phyloP scores from a whole-genome alignment of 2,329 filamentous ascomycete genomes.

The Atkinsonella texensis region DNA sequence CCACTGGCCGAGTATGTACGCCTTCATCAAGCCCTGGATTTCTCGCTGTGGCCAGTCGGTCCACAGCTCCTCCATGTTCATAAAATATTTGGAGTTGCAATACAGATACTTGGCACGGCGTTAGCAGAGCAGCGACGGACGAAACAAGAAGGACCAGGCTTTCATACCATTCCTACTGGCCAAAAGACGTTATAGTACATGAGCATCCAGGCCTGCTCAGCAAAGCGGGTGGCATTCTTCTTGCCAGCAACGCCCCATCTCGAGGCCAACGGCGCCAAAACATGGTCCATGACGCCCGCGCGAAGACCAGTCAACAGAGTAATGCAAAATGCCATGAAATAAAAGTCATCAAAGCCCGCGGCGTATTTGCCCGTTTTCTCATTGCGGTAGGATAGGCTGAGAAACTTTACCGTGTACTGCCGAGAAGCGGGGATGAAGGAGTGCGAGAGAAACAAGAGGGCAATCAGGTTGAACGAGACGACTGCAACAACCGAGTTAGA shows the following conservation, averaged over 20 bases:
- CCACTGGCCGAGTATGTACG: slow-evolving; percentile 82
- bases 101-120: slow-evolving; percentile 56
- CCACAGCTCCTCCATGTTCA: slow-evolving; percentile 71
- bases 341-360: slow-evolving; percentile 66
- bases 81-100: slow-evolving; percentile 63
- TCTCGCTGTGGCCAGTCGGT: slow-evolving; percentile 71
- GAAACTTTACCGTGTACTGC: slow-evolving; percentile 70
- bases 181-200: slow-evolving; percentile 74
- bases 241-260: slow-evolving; percentile 57
- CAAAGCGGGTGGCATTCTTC: slow-evolving; percentile 72
- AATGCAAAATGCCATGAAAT: slow-evolving; percentile 65
- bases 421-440: slow-evolving; percentile 69
- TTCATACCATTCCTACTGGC: slow-evolving; percentile 66
- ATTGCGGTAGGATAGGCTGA: slow-evolving; percentile 74
- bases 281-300: slow-evolving; percentile 73
- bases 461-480: slow-evolving; percentile 39
- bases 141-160: neutral
- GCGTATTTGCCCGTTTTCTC: slow-evolving; percentile 55
- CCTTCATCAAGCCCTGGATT: slow-evolving; percentile 63
- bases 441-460: slow-evolving; percentile 71
- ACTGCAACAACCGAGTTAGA: neutral
- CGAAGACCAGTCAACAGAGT: slow-evolving; percentile 78
- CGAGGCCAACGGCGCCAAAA: slow-evolving; percentile 65
- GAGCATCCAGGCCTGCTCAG: slow-evolving; percentile 85
- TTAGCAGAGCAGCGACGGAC: neutral